phyloP scores from a whole-genome alignment of 768 basidiomycete genomes.

The Sporobolomyces pararoseus region DNA sequence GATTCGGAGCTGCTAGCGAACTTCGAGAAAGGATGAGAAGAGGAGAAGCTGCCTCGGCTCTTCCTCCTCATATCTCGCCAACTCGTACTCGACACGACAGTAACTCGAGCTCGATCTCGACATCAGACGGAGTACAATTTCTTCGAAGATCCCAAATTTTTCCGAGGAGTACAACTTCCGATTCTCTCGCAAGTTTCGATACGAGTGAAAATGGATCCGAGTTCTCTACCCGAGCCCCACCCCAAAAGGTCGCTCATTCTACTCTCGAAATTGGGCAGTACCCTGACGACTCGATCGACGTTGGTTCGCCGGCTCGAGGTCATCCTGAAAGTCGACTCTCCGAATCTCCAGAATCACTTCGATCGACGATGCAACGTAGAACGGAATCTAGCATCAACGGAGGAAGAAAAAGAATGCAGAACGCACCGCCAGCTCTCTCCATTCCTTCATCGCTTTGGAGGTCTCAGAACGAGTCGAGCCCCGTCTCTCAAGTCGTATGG shows the following conservation, averaged over 20 bases:
- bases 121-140: neutral
- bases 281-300: too few relatives aligned
- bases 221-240: neutral
- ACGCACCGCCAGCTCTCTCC: neutral
- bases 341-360: neutral
- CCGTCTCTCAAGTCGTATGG: neutral
- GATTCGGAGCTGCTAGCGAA: constrained; percentile 5
- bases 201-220: neutral
- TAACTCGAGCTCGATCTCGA: neutral
- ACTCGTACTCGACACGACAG: neutral
- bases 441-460: neutral
- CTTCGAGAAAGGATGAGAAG: constrained; percentile 1
- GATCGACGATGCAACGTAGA: neutral
- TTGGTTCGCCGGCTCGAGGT: too few relatives aligned
- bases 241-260: too few relatives aligned
- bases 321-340: too few relatives aligned
- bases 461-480: neutral
- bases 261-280: too few relatives aligned
- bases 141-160: constrained; percentile 7
- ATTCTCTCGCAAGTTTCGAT: constrained; percentile 16
- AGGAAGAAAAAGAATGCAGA: neutral
- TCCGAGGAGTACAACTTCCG: constrained; percentile 15
- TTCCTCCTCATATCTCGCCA: neutral
- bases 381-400: neutral
- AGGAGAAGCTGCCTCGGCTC: neutral